A percentile compares a stretch with the other conserved stretches of the same genome.
Evolutionary conservation across 495 filamentous ascomycete genomes (phyloP).

Genomic region (Aspergillus biplanus): DNA sequence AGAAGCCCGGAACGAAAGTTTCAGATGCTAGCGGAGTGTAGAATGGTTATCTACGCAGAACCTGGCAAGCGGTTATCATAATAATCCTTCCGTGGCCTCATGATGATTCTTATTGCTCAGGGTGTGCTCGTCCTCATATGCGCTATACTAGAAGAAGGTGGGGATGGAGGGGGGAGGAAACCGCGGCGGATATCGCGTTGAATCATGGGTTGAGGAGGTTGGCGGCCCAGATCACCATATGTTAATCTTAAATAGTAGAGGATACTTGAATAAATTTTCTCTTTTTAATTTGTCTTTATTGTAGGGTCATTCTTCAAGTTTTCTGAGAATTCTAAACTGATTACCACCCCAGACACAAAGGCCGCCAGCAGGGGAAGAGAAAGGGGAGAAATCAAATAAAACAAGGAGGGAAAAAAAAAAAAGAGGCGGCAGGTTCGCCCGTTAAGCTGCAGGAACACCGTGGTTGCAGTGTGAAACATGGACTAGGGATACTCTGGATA

Average conservation of each 20-base stretch:
- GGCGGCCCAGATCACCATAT: conserved; percentile 3
- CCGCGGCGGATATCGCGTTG: neutral
- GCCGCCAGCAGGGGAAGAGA: too few species aligned
- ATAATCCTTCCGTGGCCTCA: neutral
- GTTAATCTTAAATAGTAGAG: neutral
- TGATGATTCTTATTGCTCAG: neutral
- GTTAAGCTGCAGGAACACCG: conserved; percentile 20
- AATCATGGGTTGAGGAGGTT: neutral
- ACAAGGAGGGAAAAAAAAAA: conserved; percentile 4
- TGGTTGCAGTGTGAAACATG: conserved; percentile 21
- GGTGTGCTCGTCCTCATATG: neutral
- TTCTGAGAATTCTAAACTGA: neutral
- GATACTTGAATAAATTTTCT: neutral
- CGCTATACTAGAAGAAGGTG: neutral
- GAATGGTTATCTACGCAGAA: neutral
- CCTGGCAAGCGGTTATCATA: neutral
- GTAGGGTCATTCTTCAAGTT: too few species aligned
- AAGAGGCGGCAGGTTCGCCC: conserved; percentile 13
- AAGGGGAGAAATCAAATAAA: neutral
- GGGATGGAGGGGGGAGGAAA: neutral
- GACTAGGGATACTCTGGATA: neutral
- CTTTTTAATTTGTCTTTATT: neutral
- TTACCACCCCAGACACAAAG: too few species aligned
- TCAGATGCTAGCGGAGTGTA: conserved; percentile 5
- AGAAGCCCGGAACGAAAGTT: conserved; percentile 10